Evolutionary conservation across 2,329 filamentous ascomycete genomes (phyloP).

Genomic region (Hysterium pulicare): DNA sequence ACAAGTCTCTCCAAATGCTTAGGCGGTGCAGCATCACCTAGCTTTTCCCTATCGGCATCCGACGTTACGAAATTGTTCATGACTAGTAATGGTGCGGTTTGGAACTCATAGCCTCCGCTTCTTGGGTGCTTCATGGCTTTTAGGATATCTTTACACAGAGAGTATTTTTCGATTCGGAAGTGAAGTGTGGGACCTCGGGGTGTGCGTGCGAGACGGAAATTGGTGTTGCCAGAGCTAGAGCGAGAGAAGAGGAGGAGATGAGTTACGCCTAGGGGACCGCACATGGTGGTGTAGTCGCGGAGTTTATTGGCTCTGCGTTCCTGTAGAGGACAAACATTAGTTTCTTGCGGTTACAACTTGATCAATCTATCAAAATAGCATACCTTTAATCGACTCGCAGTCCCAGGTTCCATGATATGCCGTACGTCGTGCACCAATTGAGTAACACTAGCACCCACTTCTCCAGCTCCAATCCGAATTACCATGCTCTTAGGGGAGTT

Average conservation of each 20-base stretch:
- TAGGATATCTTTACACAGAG: constrained; percentile 84
- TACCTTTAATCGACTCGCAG: constrained; percentile 77
- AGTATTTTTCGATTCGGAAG: constrained; percentile 93
- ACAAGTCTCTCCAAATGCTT: constrained; percentile 91
- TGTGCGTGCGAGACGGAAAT: constrained; percentile 80
- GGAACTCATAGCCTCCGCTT: constrained; percentile 74
- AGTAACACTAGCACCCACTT: constrained; percentile 86
- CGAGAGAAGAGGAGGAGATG: constrained; percentile 92
- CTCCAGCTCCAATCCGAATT: constrained; percentile 90
- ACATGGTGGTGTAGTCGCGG: constrained; percentile 93
- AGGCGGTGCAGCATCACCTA: constrained; percentile 63
- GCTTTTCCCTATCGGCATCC: constrained; percentile 32
- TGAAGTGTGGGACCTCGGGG: constrained; percentile 89
- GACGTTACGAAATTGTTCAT: constrained; percentile 95
- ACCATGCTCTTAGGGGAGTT: constrained; percentile 94
- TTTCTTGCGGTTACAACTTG: no score
- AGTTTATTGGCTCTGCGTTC: constrained; percentile 85
- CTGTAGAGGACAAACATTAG: constrained; percentile 21
- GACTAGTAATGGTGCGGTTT: constrained; percentile 82
- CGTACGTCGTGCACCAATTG: constrained; percentile 90
- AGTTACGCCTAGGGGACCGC: constrained; percentile 85
- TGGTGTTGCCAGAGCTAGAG: constrained; percentile 86
- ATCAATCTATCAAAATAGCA: no score
- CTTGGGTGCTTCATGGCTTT: constrained; percentile 79
- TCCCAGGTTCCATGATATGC: constrained; percentile 92